A percentile compares a stretch with the other conserved stretches of the same genome.
Conservation (phyloP, 441 rosid genomes). For the Arabidopsis lyrata region DNA sequence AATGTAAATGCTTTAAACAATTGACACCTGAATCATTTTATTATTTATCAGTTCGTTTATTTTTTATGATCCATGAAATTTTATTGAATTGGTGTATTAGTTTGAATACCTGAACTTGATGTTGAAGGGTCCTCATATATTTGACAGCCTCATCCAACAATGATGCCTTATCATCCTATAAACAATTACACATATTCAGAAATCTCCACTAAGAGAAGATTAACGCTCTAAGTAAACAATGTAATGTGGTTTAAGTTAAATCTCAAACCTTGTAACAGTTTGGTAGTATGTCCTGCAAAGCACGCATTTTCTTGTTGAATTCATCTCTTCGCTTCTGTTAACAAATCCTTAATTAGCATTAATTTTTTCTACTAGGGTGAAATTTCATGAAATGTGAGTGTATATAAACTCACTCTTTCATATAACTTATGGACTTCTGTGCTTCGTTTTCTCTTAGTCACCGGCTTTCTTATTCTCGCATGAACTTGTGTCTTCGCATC, state of each 20-base stretch:
- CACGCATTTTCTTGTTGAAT: constrained; percentile 59
- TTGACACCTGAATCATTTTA: neutral
- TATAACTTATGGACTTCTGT: constrained; percentile 48
- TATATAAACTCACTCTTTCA: constrained; percentile 39
- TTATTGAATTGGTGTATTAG: neutral
- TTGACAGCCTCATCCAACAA: constrained; percentile 64
- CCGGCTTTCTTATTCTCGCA: constrained; percentile 34
- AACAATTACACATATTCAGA: constrained; percentile 13
- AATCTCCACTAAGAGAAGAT: constrained; percentile 14
- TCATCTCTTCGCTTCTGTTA: constrained; percentile 59
- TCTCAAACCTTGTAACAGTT: constrained; percentile 55
- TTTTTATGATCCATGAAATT: neutral
- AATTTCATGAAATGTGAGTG: neutral
- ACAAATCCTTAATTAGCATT: constrained; percentile 1
- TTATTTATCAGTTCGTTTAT: neutral
- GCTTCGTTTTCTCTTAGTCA: constrained; percentile 47
- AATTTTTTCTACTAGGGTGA: neutral
- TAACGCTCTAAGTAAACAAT: constrained; percentile 17
- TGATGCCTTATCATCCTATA: constrained; percentile 57
- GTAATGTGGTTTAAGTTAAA: constrained; percentile 4
- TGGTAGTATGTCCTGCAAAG: constrained; percentile 58
- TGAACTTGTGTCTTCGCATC: constrained; percentile 39
- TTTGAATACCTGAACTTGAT: constrained; percentile 60
- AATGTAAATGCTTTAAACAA: neutral
- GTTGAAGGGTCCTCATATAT: constrained; percentile 58